Conservation (phyloP, 1,139 yeast species). For the Debaryomyces sp. region DNA sequence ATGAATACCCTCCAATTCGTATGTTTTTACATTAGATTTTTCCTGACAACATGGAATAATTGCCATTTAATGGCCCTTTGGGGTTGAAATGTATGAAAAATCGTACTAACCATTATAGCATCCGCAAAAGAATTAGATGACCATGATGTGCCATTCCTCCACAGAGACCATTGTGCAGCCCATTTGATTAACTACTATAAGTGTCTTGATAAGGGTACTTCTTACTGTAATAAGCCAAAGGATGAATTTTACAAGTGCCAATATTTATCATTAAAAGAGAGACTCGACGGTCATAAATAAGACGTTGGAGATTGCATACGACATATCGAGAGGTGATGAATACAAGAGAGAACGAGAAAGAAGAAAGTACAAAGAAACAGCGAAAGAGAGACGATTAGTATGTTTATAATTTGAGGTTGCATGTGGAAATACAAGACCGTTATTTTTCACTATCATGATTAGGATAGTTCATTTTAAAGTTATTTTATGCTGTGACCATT, state of each 20-base stretch:
- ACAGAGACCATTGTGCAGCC: slow-evolving; percentile 53
- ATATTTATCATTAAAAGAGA: slow-evolving; percentile 46
- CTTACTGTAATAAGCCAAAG: slow-evolving; percentile 45
- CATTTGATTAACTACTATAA: slow-evolving; percentile 48
- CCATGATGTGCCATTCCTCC: slow-evolving; percentile 46
- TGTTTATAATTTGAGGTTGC: slow-evolving; percentile 2
- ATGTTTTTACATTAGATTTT: slow-evolving; percentile 14
- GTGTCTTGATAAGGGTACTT: slow-evolving; percentile 50
- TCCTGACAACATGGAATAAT: neutral
- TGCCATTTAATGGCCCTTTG: neutral
- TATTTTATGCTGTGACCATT: neutral
- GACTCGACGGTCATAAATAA: slow-evolving; percentile 34
- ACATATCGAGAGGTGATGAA: neutral
- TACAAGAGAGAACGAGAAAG: neutral
- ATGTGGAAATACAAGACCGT: neutral
- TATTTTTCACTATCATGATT: neutral
- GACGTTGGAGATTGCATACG: neutral
- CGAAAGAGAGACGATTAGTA: neutral
- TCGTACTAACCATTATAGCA: slow-evolving; percentile 22
- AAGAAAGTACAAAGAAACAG: neutral
- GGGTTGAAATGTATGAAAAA: neutral
- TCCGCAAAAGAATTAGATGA: slow-evolving; percentile 47
- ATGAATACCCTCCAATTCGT: slow-evolving; percentile 32
- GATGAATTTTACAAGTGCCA: slow-evolving; percentile 53
- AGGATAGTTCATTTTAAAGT: neutral